These are phyloP conservation scores for Eimeria mitis DNA, from an alignment of 169 alveolate genomes.

Conservation along the genomic window DNA sequence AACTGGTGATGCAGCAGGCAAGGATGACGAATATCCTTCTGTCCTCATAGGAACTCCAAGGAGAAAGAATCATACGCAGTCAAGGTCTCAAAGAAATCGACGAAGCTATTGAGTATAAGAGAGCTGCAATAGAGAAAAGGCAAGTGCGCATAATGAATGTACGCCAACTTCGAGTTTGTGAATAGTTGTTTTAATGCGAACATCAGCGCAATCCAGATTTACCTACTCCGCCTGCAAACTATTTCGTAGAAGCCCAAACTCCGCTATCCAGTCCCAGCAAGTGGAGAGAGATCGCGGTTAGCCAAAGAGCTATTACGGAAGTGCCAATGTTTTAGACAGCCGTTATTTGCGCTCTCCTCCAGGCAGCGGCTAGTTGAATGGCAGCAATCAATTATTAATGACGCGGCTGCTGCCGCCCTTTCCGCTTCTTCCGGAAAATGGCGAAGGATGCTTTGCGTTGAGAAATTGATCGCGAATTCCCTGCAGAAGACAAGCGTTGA, in stretches of 20 bases:
- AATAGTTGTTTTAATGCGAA: background rate
- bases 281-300: background rate
- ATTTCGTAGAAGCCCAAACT: too few species aligned
- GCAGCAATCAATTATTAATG: conserved; percentile 69
- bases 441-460: conserved; percentile 81
- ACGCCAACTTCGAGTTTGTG: background rate
- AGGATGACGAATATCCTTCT: background rate
- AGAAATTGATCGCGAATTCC: conserved; percentile 80
- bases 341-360: background rate
- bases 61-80: conserved; percentile 65
- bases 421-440: conserved; percentile 83
- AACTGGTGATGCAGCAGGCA: background rate
- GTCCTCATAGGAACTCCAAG: conserved; percentile 46
- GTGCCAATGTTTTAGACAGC: background rate
- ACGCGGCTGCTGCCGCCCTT: conserved; percentile 83
- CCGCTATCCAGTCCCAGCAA: background rate
- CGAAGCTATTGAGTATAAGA: conserved; percentile 69
- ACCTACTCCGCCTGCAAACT: background rate
- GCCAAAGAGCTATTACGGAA: background rate
- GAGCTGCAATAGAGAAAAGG: conserved; percentile 79
- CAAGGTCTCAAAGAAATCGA: conserved; percentile 70
- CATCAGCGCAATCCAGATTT: background rate
- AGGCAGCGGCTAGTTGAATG: conserved; percentile 77
- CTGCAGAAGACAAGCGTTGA: conserved; percentile 82
- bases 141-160: background rate